Evolutionary conservation across 1,284 basidiomycete genomes (phyloP).

Genomic region (Fomitopsis schrenkii): DNA sequence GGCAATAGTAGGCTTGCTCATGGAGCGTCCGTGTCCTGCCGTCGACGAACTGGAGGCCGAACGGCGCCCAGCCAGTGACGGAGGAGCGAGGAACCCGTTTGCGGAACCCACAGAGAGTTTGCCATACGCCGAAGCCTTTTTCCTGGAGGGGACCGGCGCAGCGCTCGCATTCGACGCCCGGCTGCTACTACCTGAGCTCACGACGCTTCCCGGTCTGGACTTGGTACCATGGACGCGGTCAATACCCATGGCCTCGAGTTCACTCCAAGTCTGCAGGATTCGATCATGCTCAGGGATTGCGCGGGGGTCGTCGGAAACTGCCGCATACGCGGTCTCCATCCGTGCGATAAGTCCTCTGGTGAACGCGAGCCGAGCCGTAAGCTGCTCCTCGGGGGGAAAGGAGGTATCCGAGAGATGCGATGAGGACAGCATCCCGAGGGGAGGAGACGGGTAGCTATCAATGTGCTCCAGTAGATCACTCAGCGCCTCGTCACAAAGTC

Average conservation of each 20-base stretch:
- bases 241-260: constrained; percentile 73
- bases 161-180: constrained; percentile 38
- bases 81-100: constrained; percentile 46
- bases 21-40: constrained; percentile 35
- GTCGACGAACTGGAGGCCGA: constrained; percentile 41
- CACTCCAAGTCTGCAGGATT: constrained; percentile 71
- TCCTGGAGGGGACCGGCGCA: constrained; percentile 24
- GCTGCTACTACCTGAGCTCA: constrained; percentile 53
- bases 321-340: constrained; percentile 37
- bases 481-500: constrained; percentile 64
- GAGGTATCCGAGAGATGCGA: constrained; percentile 38
- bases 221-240: constrained; percentile 58
- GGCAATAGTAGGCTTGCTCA: constrained; percentile 42
- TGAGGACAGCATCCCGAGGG: constrained; percentile 48
- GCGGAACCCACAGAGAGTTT: constrained; percentile 43
- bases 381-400: constrained; percentile 58
- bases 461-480: constrained; percentile 81
- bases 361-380: constrained; percentile 57
- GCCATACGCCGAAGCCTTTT: constrained; percentile 39
- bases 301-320: constrained; percentile 51
- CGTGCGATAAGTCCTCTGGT: constrained; percentile 47
- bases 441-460: constrained; percentile 66
- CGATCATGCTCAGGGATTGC: constrained; percentile 55
- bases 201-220: constrained; percentile 60
- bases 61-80: constrained; percentile 39